phyloP scores from a whole-genome alignment of 192 early-diverging fungal genomes.

The Thamnidium elegans region DNA sequence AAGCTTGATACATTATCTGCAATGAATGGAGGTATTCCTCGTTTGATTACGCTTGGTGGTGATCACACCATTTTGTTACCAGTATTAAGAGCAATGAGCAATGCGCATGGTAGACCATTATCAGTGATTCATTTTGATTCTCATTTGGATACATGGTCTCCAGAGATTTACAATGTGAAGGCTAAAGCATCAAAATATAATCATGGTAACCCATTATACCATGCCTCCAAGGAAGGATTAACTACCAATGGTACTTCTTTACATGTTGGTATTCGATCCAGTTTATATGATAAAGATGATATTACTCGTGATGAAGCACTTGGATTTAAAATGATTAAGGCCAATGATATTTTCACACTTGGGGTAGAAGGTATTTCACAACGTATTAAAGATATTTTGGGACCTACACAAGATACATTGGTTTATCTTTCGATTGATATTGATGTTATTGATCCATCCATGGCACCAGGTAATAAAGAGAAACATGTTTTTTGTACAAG shows the following conservation, averaged over 20 bases:
- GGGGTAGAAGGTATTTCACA: conserved; percentile 41
- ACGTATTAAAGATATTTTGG: conserved; percentile 32
- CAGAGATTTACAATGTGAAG: conserved; percentile 31
- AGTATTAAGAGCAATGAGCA: conserved; percentile 26
- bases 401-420: conserved; percentile 22
- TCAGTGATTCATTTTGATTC: conserved; percentile 38
- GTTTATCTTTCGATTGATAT: conserved; percentile 45
- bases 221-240: conserved; percentile 40
- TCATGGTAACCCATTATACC: conserved; percentile 41
- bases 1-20: not conserved
- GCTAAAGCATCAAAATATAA: conserved; percentile 29
- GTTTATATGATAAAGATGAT: conserved; percentile 36
- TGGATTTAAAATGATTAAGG: conserved; percentile 43
- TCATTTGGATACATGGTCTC: conserved; percentile 35
- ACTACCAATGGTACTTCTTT: conserved; percentile 38
- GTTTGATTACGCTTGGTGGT: conserved; percentile 30
- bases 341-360: conserved; percentile 42
- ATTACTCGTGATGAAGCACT: conserved; percentile 36
- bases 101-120: conserved; percentile 22
- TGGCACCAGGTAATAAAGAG: conserved; percentile 11
- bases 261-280: conserved; percentile 42
- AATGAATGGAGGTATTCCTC: conserved; percentile 8
- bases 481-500: no score
- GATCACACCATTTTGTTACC: conserved; percentile 35
- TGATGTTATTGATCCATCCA: conserved; percentile 42